Percentiles rank a stretch among this genome's conserved stretches.
phyloP scores from a whole-genome alignment of 2,329 filamentous ascomycete genomes.

The Ophiostoma australiae region DNA sequence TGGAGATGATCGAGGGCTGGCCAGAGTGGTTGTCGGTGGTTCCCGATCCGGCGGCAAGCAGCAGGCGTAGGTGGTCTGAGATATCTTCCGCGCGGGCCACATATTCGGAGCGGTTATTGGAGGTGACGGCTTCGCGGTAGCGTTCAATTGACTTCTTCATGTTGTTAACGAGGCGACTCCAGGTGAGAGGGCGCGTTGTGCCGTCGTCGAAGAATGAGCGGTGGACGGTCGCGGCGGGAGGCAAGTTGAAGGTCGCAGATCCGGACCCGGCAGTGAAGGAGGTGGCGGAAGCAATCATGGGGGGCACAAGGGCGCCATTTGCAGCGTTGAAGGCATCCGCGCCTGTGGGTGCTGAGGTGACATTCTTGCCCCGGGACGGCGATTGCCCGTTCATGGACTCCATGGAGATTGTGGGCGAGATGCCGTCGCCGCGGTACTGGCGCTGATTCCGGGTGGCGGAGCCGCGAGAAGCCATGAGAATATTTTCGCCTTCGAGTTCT shows the following conservation, averaged over 20 bases:
- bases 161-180: constrained; percentile 84
- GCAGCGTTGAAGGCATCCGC: constrained; percentile 46
- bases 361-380: constrained; percentile 35
- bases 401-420: constrained; percentile 86
- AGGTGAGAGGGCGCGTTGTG: constrained; percentile 73
- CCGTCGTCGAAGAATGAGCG: constrained; percentile 88
- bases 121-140: constrained; percentile 84
- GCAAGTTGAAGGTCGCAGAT: constrained; percentile 49
- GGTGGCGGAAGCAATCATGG: constrained; percentile 40
- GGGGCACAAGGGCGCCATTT: constrained; percentile 27
- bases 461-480: constrained; percentile 63
- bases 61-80: constrained; percentile 86
- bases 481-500: constrained; percentile 73
- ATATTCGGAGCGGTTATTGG: constrained; percentile 79
- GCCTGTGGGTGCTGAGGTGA: constrained; percentile 48
- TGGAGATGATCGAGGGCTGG: constrained; percentile 98
- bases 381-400: constrained; percentile 76
- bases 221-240: constrained; percentile 59
- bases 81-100: constrained; percentile 95
- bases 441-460: constrained; percentile 62
- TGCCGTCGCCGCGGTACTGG: constrained; percentile 59
- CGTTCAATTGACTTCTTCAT: constrained; percentile 88
- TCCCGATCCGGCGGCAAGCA: constrained; percentile 91
- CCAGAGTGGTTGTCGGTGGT: constrained; percentile 98
- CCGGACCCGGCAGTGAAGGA: constrained; percentile 50